Percentiles rank a stretch among this genome's conserved stretches.
Conservation (phyloP, 1,139 yeast species). For the Zygosaccharomyces pseudobailii region DNA sequence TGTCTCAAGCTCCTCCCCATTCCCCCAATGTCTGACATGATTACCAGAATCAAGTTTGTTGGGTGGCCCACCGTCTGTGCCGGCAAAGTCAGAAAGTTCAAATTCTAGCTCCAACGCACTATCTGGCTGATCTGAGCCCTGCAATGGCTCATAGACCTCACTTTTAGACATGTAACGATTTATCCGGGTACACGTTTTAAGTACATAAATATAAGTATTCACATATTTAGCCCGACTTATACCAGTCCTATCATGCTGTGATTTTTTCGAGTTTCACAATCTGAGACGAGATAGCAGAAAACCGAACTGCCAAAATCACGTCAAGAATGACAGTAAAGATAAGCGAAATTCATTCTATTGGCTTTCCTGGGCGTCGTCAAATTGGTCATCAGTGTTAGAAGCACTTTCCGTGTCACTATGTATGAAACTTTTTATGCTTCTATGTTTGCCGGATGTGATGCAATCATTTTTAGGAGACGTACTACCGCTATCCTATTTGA, state of each 20-base stretch:
- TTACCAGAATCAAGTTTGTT: not conserved
- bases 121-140: not conserved
- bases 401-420: conserved; percentile 3
- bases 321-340: not conserved
- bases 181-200: not conserved
- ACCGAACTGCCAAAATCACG: not conserved
- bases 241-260: not conserved
- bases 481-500: not conserved
- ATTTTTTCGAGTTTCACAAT: not conserved
- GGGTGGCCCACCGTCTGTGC: not conserved
- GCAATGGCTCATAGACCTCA: not conserved
- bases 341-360: conserved; percentile 1
- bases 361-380: conserved; percentile 15
- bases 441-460: not conserved
- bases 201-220: not conserved
- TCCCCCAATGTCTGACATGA: not conserved
- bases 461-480: not conserved
- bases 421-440: not conserved
- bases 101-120: not conserved
- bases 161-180: not conserved
- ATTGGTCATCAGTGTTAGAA: conserved; percentile 12
- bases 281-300: not conserved
- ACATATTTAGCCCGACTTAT: not conserved
- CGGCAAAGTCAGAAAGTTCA: conserved; percentile 9
- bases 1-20: not conserved